These are phyloP conservation scores for Elsinoe perseae DNA, from an alignment of 2,329 filamentous ascomycete species.

Conservation along the genomic window DNA sequence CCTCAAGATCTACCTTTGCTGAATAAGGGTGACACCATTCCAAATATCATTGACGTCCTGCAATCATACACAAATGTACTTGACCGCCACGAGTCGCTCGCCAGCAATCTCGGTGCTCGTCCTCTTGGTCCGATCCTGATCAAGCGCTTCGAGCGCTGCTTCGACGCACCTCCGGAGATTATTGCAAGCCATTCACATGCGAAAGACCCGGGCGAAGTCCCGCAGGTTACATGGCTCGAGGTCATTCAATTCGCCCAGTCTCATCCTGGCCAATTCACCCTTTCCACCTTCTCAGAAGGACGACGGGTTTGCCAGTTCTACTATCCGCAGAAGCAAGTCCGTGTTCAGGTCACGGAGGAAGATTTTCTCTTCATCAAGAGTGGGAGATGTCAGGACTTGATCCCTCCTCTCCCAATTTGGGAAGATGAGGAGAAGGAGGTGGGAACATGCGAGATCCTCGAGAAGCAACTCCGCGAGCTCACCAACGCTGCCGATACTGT, in stretches of 20 bases:
- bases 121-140: conserved; percentile 74
- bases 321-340: conserved; percentile 59
- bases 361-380: conserved; percentile 79
- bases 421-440: conserved; percentile 83
- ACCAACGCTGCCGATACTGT: conserved; percentile 71
- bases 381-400: conserved; percentile 73
- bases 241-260: conserved; percentile 76
- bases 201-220: conserved; percentile 29
- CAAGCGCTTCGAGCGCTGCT: conserved; percentile 77
- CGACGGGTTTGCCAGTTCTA: conserved; percentile 70
- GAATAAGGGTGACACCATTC: conserved; percentile 61
- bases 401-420: conserved; percentile 69
- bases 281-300: conserved; percentile 62
- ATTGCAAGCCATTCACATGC: conserved; percentile 50
- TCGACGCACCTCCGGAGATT: conserved; percentile 69
- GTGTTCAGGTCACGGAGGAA: conserved; percentile 80
- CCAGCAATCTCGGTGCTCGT: conserved; percentile 74
- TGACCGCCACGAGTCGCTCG: conserved; percentile 77
- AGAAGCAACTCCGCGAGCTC: conserved; percentile 66
- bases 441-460: conserved; percentile 73
- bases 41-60: conserved; percentile 63
- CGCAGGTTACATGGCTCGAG: conserved; percentile 68
- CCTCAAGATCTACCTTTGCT: conserved; percentile 55
- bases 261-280: conserved; percentile 68
- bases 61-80: conserved; percentile 78